phyloP scores from a whole-genome alignment of 176 grass and related monocot genomes.

The Juncus effusus region DNA sequence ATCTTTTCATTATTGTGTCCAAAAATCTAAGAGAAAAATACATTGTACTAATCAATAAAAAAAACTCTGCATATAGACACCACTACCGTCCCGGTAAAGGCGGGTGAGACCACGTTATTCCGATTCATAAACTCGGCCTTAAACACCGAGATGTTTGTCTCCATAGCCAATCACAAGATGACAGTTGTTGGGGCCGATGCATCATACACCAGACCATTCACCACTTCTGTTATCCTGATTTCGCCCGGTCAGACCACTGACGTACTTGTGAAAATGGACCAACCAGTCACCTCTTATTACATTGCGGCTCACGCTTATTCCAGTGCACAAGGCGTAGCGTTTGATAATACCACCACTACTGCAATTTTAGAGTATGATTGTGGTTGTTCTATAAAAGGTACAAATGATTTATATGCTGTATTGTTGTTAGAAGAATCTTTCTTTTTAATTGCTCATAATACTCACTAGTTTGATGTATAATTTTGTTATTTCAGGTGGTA shows the following conservation, averaged over 20 bases:
- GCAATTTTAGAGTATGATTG: conserved; percentile 77
- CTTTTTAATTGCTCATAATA: too few relatives aligned
- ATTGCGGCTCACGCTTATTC: conserved; percentile 52
- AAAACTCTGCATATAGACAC: conserved; percentile 40
- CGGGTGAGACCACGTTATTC: conserved; percentile 62
- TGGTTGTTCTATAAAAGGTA: conserved; percentile 42
- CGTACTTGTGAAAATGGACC: conserved; percentile 75
- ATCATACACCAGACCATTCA: conserved; percentile 63
- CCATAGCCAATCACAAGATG: conserved; percentile 73
- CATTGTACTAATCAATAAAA: not conserved
- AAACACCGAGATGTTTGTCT: conserved; percentile 71
- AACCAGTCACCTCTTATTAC: conserved; percentile 59
- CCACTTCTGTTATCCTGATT: conserved; percentile 66
- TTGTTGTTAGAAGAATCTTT: too few relatives aligned
- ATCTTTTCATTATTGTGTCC: not conserved
- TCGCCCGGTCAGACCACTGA: conserved; percentile 79
- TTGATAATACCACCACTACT: conserved; percentile 80
- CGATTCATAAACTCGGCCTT: conserved; percentile 78
- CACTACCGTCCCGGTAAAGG: conserved; percentile 44
- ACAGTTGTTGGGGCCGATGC: conserved; percentile 61
- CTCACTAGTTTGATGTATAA: too few relatives aligned
- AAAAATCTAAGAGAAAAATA: not conserved
- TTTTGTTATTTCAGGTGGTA: not conserved
- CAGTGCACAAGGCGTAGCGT: conserved; percentile 35
- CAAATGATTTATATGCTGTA: too few relatives aligned